A percentile compares a stretch with the other conserved stretches of the same genome.
Conservation (phyloP, 768 basidiomycete species). For the Collybia sordida region DNA sequence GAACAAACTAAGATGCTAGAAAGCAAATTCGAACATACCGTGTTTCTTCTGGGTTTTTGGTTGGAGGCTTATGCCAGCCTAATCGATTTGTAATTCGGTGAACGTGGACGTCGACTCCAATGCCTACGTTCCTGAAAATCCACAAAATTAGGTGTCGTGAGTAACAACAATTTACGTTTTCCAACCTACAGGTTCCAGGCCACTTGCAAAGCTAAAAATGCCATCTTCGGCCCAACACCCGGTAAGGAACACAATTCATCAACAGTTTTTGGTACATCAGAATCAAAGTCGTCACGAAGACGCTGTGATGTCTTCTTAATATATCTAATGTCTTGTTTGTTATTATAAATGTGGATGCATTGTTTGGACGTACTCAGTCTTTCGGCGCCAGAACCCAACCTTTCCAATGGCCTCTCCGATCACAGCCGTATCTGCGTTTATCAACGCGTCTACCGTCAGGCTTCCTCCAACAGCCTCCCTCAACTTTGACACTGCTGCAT, state of each 20-base stretch:
- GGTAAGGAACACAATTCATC: constrained; percentile 85
- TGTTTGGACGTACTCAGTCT: constrained; percentile 61
- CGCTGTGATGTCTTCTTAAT: constrained; percentile 70
- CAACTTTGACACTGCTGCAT: constrained; percentile 75
- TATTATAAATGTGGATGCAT: background rate
- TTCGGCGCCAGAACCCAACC: constrained; percentile 91
- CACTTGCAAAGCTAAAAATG: constrained; percentile 78
- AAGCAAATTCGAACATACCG: constrained; percentile 40
- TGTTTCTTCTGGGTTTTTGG: constrained; percentile 87
- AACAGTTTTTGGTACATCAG: constrained; percentile 86
- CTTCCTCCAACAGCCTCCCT: constrained; percentile 74
- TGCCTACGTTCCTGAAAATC: constrained; percentile 72
- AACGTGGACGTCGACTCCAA: constrained; percentile 96
- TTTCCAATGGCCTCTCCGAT: constrained; percentile 80
- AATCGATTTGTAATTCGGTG: constrained; percentile 93
- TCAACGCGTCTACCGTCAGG: constrained; percentile 70
- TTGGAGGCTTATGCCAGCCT: constrained; percentile 87
- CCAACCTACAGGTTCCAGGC: constrained; percentile 76
- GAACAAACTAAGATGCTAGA: background rate
- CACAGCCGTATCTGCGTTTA: constrained; percentile 57
- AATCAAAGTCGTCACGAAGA: constrained; percentile 69
- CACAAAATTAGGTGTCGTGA: background rate
- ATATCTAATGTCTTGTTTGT: constrained; percentile 45
- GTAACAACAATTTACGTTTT: background rate
- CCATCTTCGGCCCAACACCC: constrained; percentile 98